phyloP scores from a whole-genome alignment of 2,329 filamentous ascomycete genomes.

The Alternaria angustiovoidea region DNA sequence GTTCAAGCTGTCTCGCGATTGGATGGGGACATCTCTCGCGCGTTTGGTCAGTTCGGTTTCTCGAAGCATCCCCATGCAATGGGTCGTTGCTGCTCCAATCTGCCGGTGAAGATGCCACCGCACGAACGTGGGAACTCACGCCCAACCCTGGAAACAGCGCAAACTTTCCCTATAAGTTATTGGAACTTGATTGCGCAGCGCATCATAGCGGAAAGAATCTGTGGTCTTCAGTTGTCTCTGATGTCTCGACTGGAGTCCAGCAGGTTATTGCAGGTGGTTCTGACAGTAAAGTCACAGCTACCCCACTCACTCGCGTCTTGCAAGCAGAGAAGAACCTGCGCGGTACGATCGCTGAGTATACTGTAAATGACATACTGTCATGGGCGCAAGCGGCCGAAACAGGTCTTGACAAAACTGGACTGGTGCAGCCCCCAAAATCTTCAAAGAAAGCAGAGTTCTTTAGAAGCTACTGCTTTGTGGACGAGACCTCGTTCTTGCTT shows the following conservation, averaged over 20 bases:
- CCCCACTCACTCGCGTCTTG: conserved; percentile 16
- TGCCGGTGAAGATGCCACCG: conserved; percentile 84
- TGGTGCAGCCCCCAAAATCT: conserved; percentile 17
- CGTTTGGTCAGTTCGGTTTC: conserved; percentile 86
- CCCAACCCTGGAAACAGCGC: conserved; percentile 8
- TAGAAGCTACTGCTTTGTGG: conserved; percentile 70
- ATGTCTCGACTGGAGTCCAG: conserved; percentile 7
- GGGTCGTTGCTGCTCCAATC: conserved; percentile 67
- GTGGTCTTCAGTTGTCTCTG: conserved; percentile 66
- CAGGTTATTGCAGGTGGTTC: conserved; percentile 69
- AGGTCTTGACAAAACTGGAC: not conserved
- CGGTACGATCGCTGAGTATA: conserved; percentile 30
- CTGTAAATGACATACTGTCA: conserved; percentile 36
- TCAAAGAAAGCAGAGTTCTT: conserved; percentile 54
- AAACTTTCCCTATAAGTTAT: conserved; percentile 50
- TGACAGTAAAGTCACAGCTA: conserved; percentile 69
- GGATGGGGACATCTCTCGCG: conserved; percentile 87
- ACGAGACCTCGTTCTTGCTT: conserved; percentile 61
- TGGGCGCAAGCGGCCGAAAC: conserved; percentile 8
- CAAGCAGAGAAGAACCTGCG: not conserved
- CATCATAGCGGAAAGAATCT: conserved; percentile 89
- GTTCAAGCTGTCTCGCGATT: conserved; percentile 64
- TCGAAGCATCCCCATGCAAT: conserved; percentile 49
- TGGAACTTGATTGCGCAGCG: conserved; percentile 64
- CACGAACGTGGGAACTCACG: conserved; percentile 70